Percentiles rank a stretch among this genome's conserved stretches.
Conservation (phyloP, 140 eudicot genomes). For the Artemisia princeps region DNA sequence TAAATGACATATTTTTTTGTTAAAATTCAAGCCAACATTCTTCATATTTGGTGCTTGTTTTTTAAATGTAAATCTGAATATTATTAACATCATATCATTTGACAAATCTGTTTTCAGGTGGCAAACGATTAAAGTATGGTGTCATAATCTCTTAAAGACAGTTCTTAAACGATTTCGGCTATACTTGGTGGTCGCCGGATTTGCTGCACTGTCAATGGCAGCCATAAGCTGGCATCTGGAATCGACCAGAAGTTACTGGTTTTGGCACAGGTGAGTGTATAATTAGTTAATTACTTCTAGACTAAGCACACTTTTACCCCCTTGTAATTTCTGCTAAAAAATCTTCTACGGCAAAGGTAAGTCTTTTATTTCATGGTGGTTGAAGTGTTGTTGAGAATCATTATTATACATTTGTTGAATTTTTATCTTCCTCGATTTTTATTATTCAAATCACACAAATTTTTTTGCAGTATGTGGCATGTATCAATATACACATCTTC, state of each 20-base stretch:
- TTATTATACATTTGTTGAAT: constrained; percentile 7
- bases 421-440: neutral
- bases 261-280: constrained; percentile 82
- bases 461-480: constrained; percentile 79
- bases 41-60: neutral
- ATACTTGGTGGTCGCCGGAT: constrained; percentile 67
- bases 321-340: constrained; percentile 8
- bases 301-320: neutral
- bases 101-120: constrained; percentile 38
- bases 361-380: neutral
- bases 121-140: constrained; percentile 48
- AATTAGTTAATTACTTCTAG: constrained; percentile 9
- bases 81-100: neutral
- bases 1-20: constrained; percentile 9
- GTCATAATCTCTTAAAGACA: constrained; percentile 33
- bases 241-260: constrained; percentile 74
- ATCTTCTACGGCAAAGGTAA: constrained; percentile 4
- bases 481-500: constrained; percentile 68
- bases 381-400: neutral
- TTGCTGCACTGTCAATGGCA: constrained; percentile 66
- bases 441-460: neutral
- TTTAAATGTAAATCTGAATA: neutral
- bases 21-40: neutral
- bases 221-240: constrained; percentile 75
- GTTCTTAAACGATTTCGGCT: constrained; percentile 63